Evolutionary conservation across 2,329 filamentous ascomycete species (phyloP), one percentile per base, ranked within the genome.

Genomic region (Immersiporthe knoxdaviesiana): DNA sequence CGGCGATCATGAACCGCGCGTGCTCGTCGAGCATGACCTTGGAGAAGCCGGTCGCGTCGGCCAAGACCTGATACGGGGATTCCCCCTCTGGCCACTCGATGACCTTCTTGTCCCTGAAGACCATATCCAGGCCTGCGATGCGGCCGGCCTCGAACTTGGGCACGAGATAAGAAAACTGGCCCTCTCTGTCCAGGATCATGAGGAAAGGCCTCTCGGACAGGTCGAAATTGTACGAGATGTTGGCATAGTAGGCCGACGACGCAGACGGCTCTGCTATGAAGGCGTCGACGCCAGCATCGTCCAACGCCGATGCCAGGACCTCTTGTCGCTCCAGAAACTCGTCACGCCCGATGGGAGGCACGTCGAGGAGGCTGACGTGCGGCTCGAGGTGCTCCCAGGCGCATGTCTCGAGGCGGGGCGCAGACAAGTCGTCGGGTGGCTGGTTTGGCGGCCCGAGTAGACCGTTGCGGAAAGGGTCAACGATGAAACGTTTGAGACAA

Each of bases 1-100:
- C 74, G 2, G 74, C 75, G n/a, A 77, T 76, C 75, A 76, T 77
- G 70, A 73, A 75, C 21, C 76, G 62, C 47, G 70, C 58, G 65
- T 77, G 76, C 69, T 77, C 76, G 65, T 77, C 76, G 37, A 77
- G 41, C 73, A 77, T 76, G 71, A 77, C 65, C 66, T 68, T 75
- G 21, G 47, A 63, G 70, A 70, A 73, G n/a, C 72, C 68, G 8
- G 72, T 70, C 12, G 65, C 73, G 47, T 56, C 41, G 16, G 73
- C 71, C 32, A 77, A 68, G 6, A 76, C 74, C 56, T 72, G 66
- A 65, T 77, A 76, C 3, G 76, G 76, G 21, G 72, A 72, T 60
- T 72, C 66, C 59, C 76, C 75, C 67, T 77, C 76, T 47, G 67
- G 67, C 76, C 75, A 77, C 11, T 71, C 70, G 44, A 77, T 73